These are phyloP conservation scores for Candida odintsovae DNA, from an alignment of 805 yeast species.

Conservation along the genomic window DNA sequence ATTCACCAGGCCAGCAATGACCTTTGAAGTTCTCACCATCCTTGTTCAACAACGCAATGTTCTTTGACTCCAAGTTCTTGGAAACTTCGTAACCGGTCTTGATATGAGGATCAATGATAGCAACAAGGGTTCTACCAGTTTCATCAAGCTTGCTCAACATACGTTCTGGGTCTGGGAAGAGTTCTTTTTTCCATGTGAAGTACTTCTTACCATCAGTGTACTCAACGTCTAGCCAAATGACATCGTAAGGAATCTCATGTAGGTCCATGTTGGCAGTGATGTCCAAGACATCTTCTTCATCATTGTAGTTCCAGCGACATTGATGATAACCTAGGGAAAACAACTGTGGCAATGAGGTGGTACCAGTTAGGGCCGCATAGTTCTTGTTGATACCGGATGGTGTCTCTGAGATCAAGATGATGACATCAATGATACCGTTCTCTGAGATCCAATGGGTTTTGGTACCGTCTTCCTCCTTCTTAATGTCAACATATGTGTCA, in stretches of 20 bases:
- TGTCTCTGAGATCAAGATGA: constrained; percentile 55
- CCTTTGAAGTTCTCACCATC: constrained; percentile 58
- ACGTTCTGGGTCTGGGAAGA: constrained; percentile 67
- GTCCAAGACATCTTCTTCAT: constrained; percentile 75
- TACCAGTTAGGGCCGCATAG: constrained; percentile 72
- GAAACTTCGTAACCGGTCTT: constrained; percentile 67
- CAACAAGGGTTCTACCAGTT: constrained; percentile 75
- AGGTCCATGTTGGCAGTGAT: constrained; percentile 68
- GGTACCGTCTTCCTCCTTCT: constrained; percentile 28
- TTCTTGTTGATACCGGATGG: constrained; percentile 51
- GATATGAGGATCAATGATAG: constrained; percentile 89
- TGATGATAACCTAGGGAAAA: constrained; percentile 91
- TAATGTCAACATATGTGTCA: constrained; percentile 83
- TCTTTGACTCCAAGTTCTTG: constrained; percentile 37
- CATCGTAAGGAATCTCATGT: constrained; percentile 75
- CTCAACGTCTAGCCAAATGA: constrained; percentile 93
- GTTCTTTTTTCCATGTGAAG: constrained; percentile 80
- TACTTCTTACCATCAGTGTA: constrained; percentile 83
- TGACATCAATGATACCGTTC: constrained; percentile 74
- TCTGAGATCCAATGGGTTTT: constrained; percentile 92
- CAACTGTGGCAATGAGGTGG: constrained; percentile 62
- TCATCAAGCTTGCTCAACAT: constrained; percentile 62
- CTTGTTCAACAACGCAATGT: constrained; percentile 41
- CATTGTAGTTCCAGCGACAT: constrained; percentile 96
- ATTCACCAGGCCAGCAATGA: constrained; percentile 98